A percentile compares a stretch with the other conserved stretches of the same genome.
Evolutionary conservation across 2,329 filamentous ascomycete species (phyloP).

Genomic region (Zasmidium citrigriseum): DNA sequence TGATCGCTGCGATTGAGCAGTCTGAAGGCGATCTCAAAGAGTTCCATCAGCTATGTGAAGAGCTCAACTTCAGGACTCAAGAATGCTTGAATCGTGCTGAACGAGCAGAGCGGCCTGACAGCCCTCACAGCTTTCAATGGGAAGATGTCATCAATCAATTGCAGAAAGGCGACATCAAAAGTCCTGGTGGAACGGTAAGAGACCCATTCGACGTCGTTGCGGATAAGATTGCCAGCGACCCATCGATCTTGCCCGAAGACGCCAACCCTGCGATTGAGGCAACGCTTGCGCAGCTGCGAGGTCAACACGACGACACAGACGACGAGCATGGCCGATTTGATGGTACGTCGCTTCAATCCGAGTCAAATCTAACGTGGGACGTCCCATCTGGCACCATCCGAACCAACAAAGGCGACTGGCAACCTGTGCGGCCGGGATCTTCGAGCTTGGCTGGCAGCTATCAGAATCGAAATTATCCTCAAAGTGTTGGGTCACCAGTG

Average conservation of each 20-base stretch:
- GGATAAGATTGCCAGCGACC: constrained; percentile 31
- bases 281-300: constrained; percentile 21
- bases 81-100: constrained; percentile 55
- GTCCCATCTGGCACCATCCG: constrained; percentile 12
- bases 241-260: constrained; percentile 29
- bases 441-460: constrained; percentile 25
- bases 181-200: constrained; percentile 30
- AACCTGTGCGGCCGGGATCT: constrained; percentile 25
- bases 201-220: constrained; percentile 26
- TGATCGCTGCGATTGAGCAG: constrained; percentile 32
- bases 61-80: constrained; percentile 49
- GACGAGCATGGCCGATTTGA: constrained; percentile 23
- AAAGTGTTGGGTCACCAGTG: constrained; percentile 18
- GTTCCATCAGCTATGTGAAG: constrained; percentile 53
- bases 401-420: constrained; percentile 6
- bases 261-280: constrained; percentile 30
- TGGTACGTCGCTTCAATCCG: constrained; percentile 13
- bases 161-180: constrained; percentile 25
- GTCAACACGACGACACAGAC: constrained; percentile 20
- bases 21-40: constrained; percentile 48
- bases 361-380: constrained; percentile 8
- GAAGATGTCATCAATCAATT: constrained; percentile 54
- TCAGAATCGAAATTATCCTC: constrained; percentile 20
- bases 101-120: constrained; percentile 53
- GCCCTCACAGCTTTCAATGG: constrained; percentile 51